Evolutionary conservation across 176 grass and related monocot species (phyloP).

Genomic region (Avena atlantica): DNA sequence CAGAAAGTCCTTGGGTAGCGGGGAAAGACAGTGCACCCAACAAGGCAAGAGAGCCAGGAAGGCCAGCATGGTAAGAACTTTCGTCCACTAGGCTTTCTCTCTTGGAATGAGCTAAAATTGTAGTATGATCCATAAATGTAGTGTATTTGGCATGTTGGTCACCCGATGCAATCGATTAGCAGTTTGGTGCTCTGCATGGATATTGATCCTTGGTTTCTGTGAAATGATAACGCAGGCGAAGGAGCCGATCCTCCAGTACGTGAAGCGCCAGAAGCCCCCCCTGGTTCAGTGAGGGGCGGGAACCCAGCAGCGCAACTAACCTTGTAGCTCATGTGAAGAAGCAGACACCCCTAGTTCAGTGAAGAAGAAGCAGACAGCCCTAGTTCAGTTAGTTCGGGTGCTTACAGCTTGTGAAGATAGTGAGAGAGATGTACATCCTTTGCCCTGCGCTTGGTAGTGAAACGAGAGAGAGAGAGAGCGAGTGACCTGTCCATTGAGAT

Average conservation of each 20-base stretch:
- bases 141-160: neutral
- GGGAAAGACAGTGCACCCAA: conserved; percentile 45
- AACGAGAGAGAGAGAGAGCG: neutral
- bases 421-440: conserved; percentile 2
- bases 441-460: neutral
- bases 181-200: neutral
- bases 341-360: conserved; percentile 37
- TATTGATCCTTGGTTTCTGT: conserved; percentile 12
- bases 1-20: conserved; percentile 37
- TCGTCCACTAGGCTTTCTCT: neutral
- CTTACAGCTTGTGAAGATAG: conserved; percentile 35
- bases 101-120: neutral
- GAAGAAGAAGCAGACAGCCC: conserved; percentile 26
- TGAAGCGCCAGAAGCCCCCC: conserved; percentile 70
- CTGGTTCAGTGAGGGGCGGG: conserved; percentile 38
- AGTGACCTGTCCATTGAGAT: neutral
- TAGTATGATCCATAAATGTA: neutral
- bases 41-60: conserved; percentile 81
- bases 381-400: conserved; percentile 34
- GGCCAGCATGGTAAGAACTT: conserved; percentile 70
- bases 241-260: conserved; percentile 75
- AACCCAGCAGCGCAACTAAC: conserved; percentile 19
- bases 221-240: conserved; percentile 55
- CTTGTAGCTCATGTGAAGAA: conserved; percentile 21
- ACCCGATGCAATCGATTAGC: neutral